These are phyloP conservation scores for Lathyrus oleraceus DNA, from an alignment of 306 rosid species.

Conservation along the genomic window DNA sequence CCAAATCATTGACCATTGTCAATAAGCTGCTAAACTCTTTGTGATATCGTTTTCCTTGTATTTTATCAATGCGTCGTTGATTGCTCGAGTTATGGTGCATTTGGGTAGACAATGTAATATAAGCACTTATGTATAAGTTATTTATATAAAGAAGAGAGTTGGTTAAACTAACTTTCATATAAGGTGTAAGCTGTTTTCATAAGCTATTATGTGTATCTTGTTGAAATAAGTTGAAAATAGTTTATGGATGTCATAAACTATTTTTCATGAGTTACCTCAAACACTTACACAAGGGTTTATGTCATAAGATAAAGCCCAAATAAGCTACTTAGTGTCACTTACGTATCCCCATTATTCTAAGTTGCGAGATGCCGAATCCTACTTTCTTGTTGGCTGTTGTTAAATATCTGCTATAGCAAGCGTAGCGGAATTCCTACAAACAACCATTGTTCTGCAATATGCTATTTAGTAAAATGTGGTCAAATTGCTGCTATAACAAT, in stretches of 20 bases:
- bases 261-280: neutral
- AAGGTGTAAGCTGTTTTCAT: neutral
- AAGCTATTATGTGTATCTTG: neutral
- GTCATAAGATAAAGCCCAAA: neutral
- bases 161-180: neutral
- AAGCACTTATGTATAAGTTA: neutral
- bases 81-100: slow-evolving; percentile 6
- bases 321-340: neutral
- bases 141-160: neutral
- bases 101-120: neutral
- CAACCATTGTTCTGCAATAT: too few species aligned
- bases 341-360: slow-evolving; percentile 4
- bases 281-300: neutral
- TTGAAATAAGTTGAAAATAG: neutral
- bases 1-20: slow-evolving; percentile 16
- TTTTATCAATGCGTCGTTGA: neutral
- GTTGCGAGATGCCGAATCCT: neutral
- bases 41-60: slow-evolving; percentile 13
- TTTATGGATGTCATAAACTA: neutral
- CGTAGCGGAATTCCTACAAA: too few species aligned
- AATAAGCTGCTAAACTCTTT: slow-evolving; percentile 4
- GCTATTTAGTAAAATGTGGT: too few species aligned
- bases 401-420: too few species aligned
- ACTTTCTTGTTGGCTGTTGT: neutral
- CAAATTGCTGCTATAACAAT: too few species aligned